These are phyloP conservation scores for Perilla frutescens DNA, from an alignment of 257 asterid species.

Conservation along the genomic window DNA sequence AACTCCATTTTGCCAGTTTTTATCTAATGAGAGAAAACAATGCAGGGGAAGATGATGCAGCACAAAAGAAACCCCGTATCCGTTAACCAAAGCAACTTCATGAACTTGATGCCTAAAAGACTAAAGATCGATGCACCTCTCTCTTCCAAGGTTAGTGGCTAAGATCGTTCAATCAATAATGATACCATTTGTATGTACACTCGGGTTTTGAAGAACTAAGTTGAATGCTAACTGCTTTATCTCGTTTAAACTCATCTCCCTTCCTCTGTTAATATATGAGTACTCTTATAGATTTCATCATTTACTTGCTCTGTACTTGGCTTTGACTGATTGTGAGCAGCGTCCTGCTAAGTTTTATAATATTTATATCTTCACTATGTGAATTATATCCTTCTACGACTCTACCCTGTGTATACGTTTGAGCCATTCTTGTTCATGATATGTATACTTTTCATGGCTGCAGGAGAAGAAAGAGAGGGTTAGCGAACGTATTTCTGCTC, in stretches of 20 bases:
- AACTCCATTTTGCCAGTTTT: conserved; percentile 13
- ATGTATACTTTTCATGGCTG: conserved; percentile 1
- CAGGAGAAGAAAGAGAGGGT: conserved; percentile 93
- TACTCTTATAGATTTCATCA: not conserved
- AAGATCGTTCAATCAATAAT: not conserved
- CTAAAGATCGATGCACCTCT: conserved; percentile 61
- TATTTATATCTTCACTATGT: too few relatives aligned
- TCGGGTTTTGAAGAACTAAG: not conserved
- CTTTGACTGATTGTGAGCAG: not conserved
- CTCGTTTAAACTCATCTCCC: not conserved
- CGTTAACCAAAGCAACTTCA: conserved; percentile 59
- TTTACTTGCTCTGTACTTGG: not conserved
- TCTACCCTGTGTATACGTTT: too few relatives aligned
- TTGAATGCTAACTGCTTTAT: not conserved
- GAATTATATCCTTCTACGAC: too few relatives aligned
- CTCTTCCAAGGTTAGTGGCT: conserved; percentile 70
- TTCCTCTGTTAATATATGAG: not conserved
- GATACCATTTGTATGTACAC: not conserved
- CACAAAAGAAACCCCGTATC: conserved; percentile 71
- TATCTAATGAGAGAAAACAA: conserved; percentile 31
- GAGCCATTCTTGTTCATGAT: not conserved
- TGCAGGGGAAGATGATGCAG: conserved; percentile 70
- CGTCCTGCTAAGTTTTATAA: not conserved
- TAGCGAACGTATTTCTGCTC: conserved; percentile 77
- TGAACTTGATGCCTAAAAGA: conserved; percentile 67